Conservation (phyloP, 2,329 filamentous ascomycete species). For the Trichoderma pleuroti region DNA sequence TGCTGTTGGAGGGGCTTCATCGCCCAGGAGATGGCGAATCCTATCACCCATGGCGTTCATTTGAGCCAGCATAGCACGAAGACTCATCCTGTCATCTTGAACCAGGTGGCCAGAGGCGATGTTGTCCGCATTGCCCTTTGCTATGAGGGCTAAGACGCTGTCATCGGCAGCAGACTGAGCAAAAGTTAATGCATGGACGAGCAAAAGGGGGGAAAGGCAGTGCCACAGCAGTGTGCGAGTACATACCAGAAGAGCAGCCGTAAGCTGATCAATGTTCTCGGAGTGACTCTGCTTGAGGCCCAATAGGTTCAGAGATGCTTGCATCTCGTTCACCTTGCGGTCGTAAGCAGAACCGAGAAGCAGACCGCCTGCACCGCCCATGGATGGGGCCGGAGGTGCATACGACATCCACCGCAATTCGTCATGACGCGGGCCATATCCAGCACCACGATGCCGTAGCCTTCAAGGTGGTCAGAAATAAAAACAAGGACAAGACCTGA, state of each 20-base stretch:
- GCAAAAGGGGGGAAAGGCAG: not conserved
- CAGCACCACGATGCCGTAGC: conserved; percentile 38
- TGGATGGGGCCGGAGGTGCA: conserved; percentile 26
- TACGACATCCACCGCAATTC: conserved; percentile 33
- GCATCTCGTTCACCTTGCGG: conserved; percentile 58
- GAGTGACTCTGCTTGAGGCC: conserved; percentile 51
- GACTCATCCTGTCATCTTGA: conserved; percentile 41
- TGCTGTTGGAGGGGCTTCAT: conserved; percentile 25
- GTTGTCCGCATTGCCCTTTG: conserved; percentile 44
- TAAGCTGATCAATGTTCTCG: conserved; percentile 50
- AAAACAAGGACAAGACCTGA: not conserved
- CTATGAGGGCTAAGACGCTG: conserved; percentile 46
- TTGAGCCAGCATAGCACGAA: conserved; percentile 48
- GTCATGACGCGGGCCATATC: conserved; percentile 33
- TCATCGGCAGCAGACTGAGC: conserved; percentile 44
- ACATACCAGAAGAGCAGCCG: conserved; percentile 62
- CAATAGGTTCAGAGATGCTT: conserved; percentile 62
- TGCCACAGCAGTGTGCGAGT: not conserved
- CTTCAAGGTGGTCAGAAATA: conserved; percentile 25
- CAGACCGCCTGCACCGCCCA: conserved; percentile 23
- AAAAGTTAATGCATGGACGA: conserved; percentile 15
- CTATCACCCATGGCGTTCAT: conserved; percentile 43
- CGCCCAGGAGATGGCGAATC: conserved; percentile 41
- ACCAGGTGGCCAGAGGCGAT: conserved; percentile 41
- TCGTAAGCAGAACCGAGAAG: conserved; percentile 36